Base-by-base conservation (phyloP, 2,329 filamentous ascomycete species). In the Cladobotryum mycophilum region DNA sequence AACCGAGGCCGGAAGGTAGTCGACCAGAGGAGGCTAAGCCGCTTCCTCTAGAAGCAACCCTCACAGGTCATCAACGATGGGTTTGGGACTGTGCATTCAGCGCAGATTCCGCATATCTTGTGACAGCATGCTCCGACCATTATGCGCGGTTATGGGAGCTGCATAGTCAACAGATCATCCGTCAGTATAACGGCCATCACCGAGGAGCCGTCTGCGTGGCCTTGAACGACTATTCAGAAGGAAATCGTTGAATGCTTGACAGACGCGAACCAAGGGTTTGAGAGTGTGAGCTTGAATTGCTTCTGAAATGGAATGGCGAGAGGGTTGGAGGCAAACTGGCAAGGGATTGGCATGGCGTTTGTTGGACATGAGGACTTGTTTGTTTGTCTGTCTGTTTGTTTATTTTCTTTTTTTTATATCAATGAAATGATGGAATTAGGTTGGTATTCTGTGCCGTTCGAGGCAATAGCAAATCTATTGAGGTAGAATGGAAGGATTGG, bases 21-120 rank as follows among this genome's bases (percentile, higher is more conserved):
- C 36, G 56, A 17, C 13, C 47, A 43, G 62, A 67, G 15, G 69
- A 72, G 34, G 68, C 76, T 8, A 80, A 76, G 67, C 85, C 76
- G 40, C 93, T 88, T 59, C 86, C 85, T 9, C 80, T 95, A 17
- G 88, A 96, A 69, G 90, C 89, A 3, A 95, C 89, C 1, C 80
- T 96, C 1, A 87, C 87, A 18, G 89, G 88, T 49, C 91, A 96
- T 70, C 91, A 96, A 71, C 84, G 91, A 48, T 96, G 91, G 91
- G 91, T 96, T 1, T 96, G 91, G 91, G 91, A 96, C 67, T 96
- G 91, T 63, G 91, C 91, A 1, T 96, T 96, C 70, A 92, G 87
- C 55, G 91, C 91, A 22, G 91, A 96, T 66, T 91, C 86, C 34
- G 91, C 91, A 0, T 96, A 96, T 63, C 76, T 96, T 6, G 91